Percentiles rank a stretch among this genome's conserved stretches.
phyloP scores from a whole-genome alignment of 768 basidiomycete species.

The Sistotremastrum suecicum region DNA sequence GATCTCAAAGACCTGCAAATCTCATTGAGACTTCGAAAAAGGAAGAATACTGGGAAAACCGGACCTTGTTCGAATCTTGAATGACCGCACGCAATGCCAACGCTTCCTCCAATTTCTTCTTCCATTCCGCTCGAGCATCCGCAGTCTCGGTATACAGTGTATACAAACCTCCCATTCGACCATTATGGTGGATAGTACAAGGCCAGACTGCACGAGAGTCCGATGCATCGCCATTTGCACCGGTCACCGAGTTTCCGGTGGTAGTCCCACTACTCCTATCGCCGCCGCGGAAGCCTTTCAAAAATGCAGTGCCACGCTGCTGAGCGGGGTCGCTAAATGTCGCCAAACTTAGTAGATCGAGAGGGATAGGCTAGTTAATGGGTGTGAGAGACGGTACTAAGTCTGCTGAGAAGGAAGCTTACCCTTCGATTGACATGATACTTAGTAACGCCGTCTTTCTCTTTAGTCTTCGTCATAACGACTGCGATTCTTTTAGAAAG shows the following conservation, averaged over 20 bases:
- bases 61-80: conserved; percentile 76
- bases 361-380: conserved; percentile 63
- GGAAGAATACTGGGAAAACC: background rate
- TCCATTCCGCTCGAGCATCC: conserved; percentile 74
- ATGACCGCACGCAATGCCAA: conserved; percentile 72
- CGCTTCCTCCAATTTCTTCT: conserved; percentile 78
- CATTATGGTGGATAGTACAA: conserved; percentile 79
- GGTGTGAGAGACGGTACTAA: background rate
- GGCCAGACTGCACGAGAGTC: conserved; percentile 78
- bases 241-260: conserved; percentile 7
- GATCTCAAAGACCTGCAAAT: conserved; percentile 64
- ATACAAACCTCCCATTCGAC: conserved; percentile 74
- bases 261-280: conserved; percentile 18
- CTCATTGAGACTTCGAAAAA: background rate
- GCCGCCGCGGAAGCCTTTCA: conserved; percentile 45
- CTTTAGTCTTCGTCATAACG: conserved; percentile 78
- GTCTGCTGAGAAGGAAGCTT: conserved; percentile 12
- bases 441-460: conserved; percentile 58
- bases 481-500: conserved; percentile 28
- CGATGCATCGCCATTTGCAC: conserved; percentile 23
- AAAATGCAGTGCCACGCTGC: conserved; percentile 57
- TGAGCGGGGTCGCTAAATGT: conserved; percentile 72
- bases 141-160: conserved; percentile 77
- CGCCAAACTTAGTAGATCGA: conserved; percentile 78
- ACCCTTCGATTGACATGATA: conserved; percentile 75